Evolutionary conservation across 352 stramenopile genomes (phyloP), one percentile per base, ranked within the genome.

Genomic region (Phytophthora quininea): DNA sequence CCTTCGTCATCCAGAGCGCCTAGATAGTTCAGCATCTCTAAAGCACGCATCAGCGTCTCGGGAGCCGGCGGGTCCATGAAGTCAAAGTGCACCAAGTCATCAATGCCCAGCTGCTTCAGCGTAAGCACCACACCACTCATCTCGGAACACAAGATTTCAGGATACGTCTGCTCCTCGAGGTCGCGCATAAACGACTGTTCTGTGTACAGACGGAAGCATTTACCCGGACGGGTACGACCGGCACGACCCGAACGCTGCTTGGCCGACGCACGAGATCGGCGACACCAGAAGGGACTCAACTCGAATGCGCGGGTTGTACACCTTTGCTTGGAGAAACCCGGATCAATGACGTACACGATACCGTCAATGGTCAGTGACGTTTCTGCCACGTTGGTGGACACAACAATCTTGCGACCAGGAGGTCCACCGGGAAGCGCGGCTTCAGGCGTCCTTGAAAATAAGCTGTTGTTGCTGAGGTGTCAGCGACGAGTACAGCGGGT

Each of bases 341-440:
- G 96, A 81, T 99, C 98, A 43, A 99, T 91, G 32, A 99, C 98
- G 79, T 99, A 99, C 15, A 99, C 97, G 63, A 99, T 99, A 27
- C 97, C 98, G 77, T 99, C 97, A 79, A 99, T 99, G 1, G 98
- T 99, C n/a, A 99, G 74, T 60, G 95, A 99, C 31, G 98, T 99
- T 79, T 99, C 98, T 29, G 98, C 98, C 73, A 99, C 98, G 80
- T 99, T 99, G 46, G 98, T 99, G 14, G 90, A 96, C 42, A 99
- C 92, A n/a, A 99, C 97, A 30, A 99, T 92, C 74, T 98, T 98
- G 12, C 93, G 84, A n/a, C 94, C 96, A 12, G 93, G 95, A 7
- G 94, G 93, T 6, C 90, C 91, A 14, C 83, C 86, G 76, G 73
- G 62, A 87, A 86, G 87, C 71, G 94, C 54, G 79, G 95, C 93